phyloP scores from a whole-genome alignment of 176 grass and related monocot genomes.

The Avena sativa region DNA sequence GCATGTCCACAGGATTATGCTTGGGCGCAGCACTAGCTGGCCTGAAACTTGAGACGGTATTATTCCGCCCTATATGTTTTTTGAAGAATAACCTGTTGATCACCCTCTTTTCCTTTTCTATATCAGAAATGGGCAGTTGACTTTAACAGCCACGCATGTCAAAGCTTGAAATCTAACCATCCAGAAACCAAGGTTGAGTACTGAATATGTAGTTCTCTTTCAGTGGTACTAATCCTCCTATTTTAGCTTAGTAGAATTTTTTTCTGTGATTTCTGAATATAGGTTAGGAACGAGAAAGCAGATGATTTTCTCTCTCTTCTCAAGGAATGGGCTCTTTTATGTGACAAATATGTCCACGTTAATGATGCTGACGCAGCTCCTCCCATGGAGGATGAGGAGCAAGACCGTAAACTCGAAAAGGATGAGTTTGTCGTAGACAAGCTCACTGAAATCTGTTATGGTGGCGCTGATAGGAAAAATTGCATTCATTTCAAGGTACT shows the following conservation, averaged over 20 bases:
- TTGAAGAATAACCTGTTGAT: background rate
- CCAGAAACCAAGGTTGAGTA: constrained; percentile 63
- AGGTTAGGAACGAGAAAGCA: constrained; percentile 80
- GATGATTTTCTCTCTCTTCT: constrained; percentile 74
- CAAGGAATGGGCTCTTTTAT: constrained; percentile 64
- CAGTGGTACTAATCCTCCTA: background rate
- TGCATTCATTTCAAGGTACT: constrained; percentile 75
- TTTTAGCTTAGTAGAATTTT: background rate
- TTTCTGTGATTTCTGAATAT: constrained; percentile 6
- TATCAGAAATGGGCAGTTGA: constrained; percentile 83
- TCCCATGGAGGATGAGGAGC: constrained; percentile 40
- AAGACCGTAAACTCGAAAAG: constrained; percentile 25
- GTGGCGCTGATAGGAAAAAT: constrained; percentile 45
- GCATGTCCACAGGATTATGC: constrained; percentile 88
- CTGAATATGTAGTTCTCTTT: background rate
- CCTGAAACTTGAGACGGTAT: constrained; percentile 73
- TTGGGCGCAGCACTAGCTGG: constrained; percentile 74
- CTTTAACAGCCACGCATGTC: constrained; percentile 60
- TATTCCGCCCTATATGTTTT: background rate
- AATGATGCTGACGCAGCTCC: background rate
- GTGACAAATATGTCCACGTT: constrained; percentile 44
- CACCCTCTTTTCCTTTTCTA: background rate
- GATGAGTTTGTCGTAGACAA: constrained; percentile 55
- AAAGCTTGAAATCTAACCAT: constrained; percentile 83
- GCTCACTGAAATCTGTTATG: constrained; percentile 62